Evolutionary conservation across 495 filamentous ascomycete species (phyloP), one percentile per base, ranked within the genome.

Genomic region (Staphylotrichum tortipilum): DNA sequence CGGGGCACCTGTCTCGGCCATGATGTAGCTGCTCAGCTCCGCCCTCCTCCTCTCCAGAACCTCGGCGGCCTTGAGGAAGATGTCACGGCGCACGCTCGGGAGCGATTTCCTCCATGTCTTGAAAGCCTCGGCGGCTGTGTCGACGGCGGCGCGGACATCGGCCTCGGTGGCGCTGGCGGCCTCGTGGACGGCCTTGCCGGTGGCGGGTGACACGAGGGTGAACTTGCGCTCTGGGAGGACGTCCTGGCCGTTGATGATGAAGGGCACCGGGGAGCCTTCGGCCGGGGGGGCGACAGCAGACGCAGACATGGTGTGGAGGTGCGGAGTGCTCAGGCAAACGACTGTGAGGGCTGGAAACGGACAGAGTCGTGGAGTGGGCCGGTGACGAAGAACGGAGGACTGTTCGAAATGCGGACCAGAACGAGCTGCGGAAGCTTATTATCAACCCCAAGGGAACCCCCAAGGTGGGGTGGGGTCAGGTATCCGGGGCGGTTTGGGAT

Each of bases 231-330:
- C 58, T 21, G 78, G 78, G 39, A 71, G 69, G 44, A 79, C 65
- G 47, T 86, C 81, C 61, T 84, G 72, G 66, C 83, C 83, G 54
- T 83, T 79, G 69, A 91, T 85, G 46, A 83, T 73, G 56, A 92
- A 81, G 33, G 88, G 88, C 18, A 86, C 68, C 1, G 63, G 65
- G 54, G 68, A 66, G 18, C 28, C 39, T 55, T 42, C 50, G 41
- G 42, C 33, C n/a, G n/a, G n/a, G 21, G 46, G 35, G 35, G 40
- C 24, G 34, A 26, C 17, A 24, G 42, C 36, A 33, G 49, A 24
- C 23, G 44, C 11, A 28, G 21, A 47, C 34, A 28, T 37, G 37
- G 44, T 30, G 44, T 17, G 18, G 22, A 19, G 43, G 35, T 7
- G n/a, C n/a, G 19, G 44, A 2, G 40, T 14, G 24, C 12, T 8